phyloP scores from a whole-genome alignment of 75 land plant genomes.

The Pinus albicaulis region DNA sequence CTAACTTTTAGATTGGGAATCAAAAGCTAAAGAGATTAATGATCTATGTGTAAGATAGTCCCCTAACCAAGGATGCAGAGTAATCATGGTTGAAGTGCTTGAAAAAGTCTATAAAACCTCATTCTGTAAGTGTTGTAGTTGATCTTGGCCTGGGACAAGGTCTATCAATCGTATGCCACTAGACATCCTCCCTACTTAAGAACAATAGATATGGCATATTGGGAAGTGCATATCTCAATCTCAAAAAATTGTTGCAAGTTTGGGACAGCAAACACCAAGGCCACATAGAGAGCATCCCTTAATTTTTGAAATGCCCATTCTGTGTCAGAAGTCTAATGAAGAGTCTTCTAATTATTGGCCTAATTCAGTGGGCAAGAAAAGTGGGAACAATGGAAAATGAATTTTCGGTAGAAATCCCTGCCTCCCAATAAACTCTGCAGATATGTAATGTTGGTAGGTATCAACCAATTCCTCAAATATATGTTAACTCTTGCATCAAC shows the following conservation, averaged over 20 bases:
- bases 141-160: background rate
- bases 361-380: background rate
- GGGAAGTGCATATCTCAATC: background rate
- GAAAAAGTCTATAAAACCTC: background rate
- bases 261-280: background rate
- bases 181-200: background rate
- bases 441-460: background rate
- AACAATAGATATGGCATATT: background rate
- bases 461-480: background rate
- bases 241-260: background rate
- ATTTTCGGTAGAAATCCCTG: background rate
- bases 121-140: background rate
- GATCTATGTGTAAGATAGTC: background rate
- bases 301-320: background rate
- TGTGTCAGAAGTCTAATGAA: background rate
- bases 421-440: background rate
- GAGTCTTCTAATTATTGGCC: background rate
- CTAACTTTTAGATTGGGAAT: background rate
- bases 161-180: background rate
- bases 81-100: background rate
- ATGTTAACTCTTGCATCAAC: background rate
- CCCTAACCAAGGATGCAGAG: background rate
- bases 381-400: background rate
- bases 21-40: background rate
- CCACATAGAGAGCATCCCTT: background rate